These are phyloP conservation scores for Glonium stellatum DNA, from an alignment of 495 filamentous ascomycete genomes.

Conservation along the genomic window DNA sequence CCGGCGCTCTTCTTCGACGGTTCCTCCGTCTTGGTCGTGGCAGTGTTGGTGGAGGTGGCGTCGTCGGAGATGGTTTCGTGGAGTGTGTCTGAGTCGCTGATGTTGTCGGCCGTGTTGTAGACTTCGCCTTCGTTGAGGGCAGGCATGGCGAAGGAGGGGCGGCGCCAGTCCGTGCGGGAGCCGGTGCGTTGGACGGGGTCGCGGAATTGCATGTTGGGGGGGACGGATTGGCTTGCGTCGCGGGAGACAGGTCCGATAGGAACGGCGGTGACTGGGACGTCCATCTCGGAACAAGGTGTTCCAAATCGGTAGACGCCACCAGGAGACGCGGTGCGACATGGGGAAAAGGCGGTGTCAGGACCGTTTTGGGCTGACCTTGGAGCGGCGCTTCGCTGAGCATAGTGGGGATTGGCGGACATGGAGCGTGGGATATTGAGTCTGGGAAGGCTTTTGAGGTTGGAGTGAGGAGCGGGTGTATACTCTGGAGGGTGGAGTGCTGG, in stretches of 20 bases:
- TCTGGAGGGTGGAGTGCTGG: conserved; percentile 24
- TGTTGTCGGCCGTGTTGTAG: conserved; percentile 33
- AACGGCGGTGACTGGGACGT: conserved; percentile 75
- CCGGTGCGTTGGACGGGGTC: conserved; percentile 44
- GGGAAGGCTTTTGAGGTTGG: conserved; percentile 34
- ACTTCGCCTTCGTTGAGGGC: conserved; percentile 46
- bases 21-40: conserved; percentile 5
- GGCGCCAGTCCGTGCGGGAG: conserved; percentile 43
- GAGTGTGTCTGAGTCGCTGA: conserved; percentile 18
- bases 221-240: conserved; percentile 76
- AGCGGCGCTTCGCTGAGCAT: background rate
- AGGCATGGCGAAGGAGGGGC: conserved; percentile 53
- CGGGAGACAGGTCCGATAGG: conserved; percentile 62
- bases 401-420: conserved; percentile 27
- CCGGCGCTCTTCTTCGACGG: background rate
- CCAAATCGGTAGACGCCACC: conserved; percentile 57
- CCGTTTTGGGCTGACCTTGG: background rate
- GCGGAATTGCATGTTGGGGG: conserved; percentile 80
- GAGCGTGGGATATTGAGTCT: conserved; percentile 36
- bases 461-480: conserved; percentile 26
- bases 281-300: conserved; percentile 82
- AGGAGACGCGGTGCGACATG: conserved; percentile 39
- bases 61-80: conserved; percentile 18
- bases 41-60: conserved; percentile 9
- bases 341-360: conserved; percentile 28